Base-by-base conservation (phyloP, 345 rosid species). In the Camelina neglecta region DNA sequence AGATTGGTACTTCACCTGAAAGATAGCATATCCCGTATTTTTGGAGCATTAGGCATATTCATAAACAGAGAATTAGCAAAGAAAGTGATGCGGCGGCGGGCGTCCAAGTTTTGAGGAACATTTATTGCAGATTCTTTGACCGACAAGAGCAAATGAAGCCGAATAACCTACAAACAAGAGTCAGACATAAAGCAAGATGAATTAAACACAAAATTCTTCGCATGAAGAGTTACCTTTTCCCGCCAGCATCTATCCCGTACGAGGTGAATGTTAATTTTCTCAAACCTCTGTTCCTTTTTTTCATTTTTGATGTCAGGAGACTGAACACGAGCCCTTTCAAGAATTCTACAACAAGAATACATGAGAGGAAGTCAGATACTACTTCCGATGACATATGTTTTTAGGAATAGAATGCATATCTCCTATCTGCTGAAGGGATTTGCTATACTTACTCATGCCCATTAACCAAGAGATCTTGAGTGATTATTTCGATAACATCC, bases 81-180 rank as follows among this genome's bases (percentile, higher is more conserved):
- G 85, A 95, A 95, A 68, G 98, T 95, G 80, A 95, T 89, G 44
- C 99, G 90, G 23, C 97, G 97, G 21, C 99, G 94, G 36, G 97
- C 99, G 13, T 95, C 99, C 87, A 95, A 85, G 83, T 95, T 95
- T 48, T 86, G 87, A 63, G 99, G 99, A 70, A 93, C 93, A 67
- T 92, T 90, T 72, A 92, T 92, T 15, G 99, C 98, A 77, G 99
- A 93, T 85, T 95, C 99, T 90, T 90, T 93, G 65, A 91, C 91
- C 2, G 98, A 89, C 75, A 93, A 77, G 78, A 95, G 99, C 77
- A 95, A 80, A 83, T 81, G 79, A 66, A 95, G 93, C 84, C 98
- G 83, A 60, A 77, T 84, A 76, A 90, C 84, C 99, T 95, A 65
- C 50, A 62, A 10, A 67, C 39, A 56, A 75, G 57, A 24, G 70